These are phyloP conservation scores for Cokeromyces recurvatus DNA, from an alignment of 371 early-diverging fungal species.

Conservation along the genomic window DNA sequence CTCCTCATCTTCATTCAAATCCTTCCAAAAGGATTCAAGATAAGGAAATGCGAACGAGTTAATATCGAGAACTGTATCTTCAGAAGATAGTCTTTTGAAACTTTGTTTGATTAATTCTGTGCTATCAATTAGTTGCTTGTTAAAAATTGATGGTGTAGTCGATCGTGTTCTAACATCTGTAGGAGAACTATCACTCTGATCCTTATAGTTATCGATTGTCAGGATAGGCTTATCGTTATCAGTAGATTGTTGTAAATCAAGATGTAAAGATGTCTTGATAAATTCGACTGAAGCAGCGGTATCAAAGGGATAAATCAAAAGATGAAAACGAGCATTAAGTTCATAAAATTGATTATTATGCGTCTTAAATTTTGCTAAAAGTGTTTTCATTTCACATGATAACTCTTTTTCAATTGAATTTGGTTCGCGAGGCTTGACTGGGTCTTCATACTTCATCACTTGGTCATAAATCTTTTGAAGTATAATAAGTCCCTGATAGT, in stretches of 20 bases:
- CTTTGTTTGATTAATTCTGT: no score
- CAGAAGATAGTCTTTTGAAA: neutral
- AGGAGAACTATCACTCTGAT: no score
- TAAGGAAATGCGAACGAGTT: conserved; percentile 10
- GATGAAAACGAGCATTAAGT: conserved; percentile 28
- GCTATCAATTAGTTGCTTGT: no score
- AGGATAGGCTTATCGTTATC: no score
- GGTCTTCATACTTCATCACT: conserved; percentile 6
- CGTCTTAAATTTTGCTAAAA: neutral
- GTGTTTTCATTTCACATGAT: conserved; percentile 11
- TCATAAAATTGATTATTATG: neutral
- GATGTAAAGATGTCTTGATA: conserved; percentile 14
- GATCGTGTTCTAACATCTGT: no score
- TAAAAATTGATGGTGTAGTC: no score
- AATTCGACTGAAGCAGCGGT: conserved; percentile 13
- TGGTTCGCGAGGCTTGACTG: conserved; percentile 15
- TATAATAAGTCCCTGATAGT: conserved; percentile 32
- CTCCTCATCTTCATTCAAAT: neutral
- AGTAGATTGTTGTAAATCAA: no score
- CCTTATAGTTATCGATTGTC: no score
- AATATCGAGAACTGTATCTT: conserved; percentile 1
- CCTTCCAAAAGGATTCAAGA: neutral
- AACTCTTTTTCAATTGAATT: conserved; percentile 17
- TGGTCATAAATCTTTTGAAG: conserved; percentile 25
- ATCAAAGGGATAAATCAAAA: conserved; percentile 30